A percentile compares a stretch with the other conserved stretches of the same genome.
Evolutionary conservation across 2,329 filamentous ascomycete genomes (phyloP).

Genomic region (Fusarium xylarioides): DNA sequence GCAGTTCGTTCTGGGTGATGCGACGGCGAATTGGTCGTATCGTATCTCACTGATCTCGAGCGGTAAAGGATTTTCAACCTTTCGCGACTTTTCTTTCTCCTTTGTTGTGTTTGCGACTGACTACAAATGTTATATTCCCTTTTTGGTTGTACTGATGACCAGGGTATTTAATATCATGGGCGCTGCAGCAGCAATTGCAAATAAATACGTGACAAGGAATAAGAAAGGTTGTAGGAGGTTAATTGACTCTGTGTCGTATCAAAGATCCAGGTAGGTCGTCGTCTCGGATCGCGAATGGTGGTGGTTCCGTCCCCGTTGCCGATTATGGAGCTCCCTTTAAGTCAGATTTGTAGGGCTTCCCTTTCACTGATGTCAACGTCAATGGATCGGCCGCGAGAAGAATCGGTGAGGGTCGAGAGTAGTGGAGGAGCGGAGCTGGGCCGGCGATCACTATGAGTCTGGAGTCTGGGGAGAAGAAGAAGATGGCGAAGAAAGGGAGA

Average conservation of each 20-base stretch:
- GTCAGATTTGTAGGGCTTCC: conserved; percentile 10
- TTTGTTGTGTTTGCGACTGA: conserved; percentile 28
- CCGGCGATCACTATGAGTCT: conserved; percentile 19
- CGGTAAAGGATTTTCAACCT: background rate
- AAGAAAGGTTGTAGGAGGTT: conserved; percentile 10
- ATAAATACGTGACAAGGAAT: background rate
- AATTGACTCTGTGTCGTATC: conserved; percentile 2
- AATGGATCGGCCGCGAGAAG: conserved; percentile 29
- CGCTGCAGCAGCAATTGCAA: conserved; percentile 9
- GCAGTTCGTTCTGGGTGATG: background rate
- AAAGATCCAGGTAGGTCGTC: background rate
- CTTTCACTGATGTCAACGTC: conserved; percentile 33
- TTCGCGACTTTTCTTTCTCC: background rate
- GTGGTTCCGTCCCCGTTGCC: conserved; percentile 6
- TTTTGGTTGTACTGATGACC: conserved; percentile 28
- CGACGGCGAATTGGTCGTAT: conserved; percentile 10
- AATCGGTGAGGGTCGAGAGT: conserved; percentile 31
- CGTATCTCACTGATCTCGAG: background rate
- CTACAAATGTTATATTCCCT: conserved; percentile 22
- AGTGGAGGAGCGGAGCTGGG: conserved; percentile 30
- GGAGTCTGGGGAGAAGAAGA: conserved; percentile 6
- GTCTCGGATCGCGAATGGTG: conserved; percentile 11
- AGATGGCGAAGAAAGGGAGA: conserved; percentile 3
- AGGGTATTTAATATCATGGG: conserved; percentile 33
- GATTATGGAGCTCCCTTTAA: conserved; percentile 33